phyloP scores from a whole-genome alignment of 129 eudicot species.

The Tagetes patula region DNA sequence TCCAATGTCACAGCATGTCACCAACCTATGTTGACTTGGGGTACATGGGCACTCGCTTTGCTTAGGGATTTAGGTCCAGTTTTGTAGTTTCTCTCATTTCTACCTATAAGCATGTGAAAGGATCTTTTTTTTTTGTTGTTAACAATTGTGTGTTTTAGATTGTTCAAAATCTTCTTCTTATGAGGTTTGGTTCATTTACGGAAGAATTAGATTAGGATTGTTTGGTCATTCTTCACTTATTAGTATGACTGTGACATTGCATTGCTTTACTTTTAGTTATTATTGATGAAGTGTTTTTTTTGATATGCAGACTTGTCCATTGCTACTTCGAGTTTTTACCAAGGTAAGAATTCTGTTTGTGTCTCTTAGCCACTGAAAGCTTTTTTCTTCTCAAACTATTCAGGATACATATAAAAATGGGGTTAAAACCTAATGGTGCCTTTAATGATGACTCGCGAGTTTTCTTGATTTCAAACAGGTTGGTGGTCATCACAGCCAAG shows the following conservation, averaged over 20 bases:
- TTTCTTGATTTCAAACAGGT: slow-evolving; percentile 40
- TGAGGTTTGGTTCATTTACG: neutral
- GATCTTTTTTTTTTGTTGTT: slow-evolving; percentile 11
- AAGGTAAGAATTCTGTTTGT: slow-evolving; percentile 50
- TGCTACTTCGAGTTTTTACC: slow-evolving; percentile 90
- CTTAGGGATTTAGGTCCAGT: neutral
- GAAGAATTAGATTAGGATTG: neutral
- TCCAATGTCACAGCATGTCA: neutral
- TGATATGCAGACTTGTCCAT: slow-evolving; percentile 79
- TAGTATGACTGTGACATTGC: slow-evolving; percentile 20
- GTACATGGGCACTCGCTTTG: neutral
- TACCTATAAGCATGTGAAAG: neutral
- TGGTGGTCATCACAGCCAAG: slow-evolving; percentile 77
- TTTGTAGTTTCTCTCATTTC: neutral
- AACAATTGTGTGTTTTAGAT: neutral
- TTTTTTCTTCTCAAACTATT: neutral
- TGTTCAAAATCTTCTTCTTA: slow-evolving; percentile 9
- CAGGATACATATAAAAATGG: neutral
- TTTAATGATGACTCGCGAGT: neutral
- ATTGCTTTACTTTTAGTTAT: slow-evolving; percentile 5
- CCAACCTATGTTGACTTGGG: neutral
- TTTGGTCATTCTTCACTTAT: neutral
- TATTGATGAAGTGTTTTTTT: slow-evolving; percentile 21
- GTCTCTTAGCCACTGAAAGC: neutral
- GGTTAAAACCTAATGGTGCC: neutral